Percentiles rank a stretch among this genome's conserved stretches.
Evolutionary conservation across 768 basidiomycete genomes (phyloP).

Genomic region (Boletus rubroflammeus): DNA sequence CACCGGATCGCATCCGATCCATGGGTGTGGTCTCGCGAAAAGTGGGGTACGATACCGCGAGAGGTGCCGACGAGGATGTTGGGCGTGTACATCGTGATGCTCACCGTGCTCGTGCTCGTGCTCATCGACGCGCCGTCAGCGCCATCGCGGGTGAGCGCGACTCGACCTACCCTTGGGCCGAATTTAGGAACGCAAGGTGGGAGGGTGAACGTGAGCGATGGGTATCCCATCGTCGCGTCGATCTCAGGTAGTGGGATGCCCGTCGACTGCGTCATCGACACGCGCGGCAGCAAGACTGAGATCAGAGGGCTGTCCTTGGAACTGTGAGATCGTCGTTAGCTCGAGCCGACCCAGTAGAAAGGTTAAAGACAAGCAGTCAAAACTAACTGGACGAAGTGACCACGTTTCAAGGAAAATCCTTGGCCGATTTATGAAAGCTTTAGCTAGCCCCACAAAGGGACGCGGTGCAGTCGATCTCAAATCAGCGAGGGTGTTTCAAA

Average conservation of each 20-base stretch:
- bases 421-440: not conserved
- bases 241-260: not conserved
- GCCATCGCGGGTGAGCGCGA: constrained; percentile 16
- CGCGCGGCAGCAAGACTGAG: not conserved
- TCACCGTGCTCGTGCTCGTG: not conserved
- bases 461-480: constrained; percentile 8
- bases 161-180: constrained; percentile 24
- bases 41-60: constrained; percentile 71
- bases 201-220: constrained; percentile 22
- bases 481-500: constrained; percentile 3
- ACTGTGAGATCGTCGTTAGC: not conserved
- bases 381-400: not conserved
- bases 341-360: not conserved
- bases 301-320: not conserved
- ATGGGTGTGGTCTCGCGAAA: constrained; percentile 59
- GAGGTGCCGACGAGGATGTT: constrained; percentile 60
- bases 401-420: not conserved
- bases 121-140: not conserved
- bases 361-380: not conserved
- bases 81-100: constrained; percentile 54
- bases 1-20: constrained; percentile 51
- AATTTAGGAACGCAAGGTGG: constrained; percentile 11
- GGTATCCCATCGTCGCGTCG: not conserved
- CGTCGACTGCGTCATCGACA: constrained; percentile 9
- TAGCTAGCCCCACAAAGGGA: not conserved